These are phyloP conservation scores for Thalassiosira profunda DNA, from an alignment of 108 stramenopile genomes.

Conservation along the genomic window DNA sequence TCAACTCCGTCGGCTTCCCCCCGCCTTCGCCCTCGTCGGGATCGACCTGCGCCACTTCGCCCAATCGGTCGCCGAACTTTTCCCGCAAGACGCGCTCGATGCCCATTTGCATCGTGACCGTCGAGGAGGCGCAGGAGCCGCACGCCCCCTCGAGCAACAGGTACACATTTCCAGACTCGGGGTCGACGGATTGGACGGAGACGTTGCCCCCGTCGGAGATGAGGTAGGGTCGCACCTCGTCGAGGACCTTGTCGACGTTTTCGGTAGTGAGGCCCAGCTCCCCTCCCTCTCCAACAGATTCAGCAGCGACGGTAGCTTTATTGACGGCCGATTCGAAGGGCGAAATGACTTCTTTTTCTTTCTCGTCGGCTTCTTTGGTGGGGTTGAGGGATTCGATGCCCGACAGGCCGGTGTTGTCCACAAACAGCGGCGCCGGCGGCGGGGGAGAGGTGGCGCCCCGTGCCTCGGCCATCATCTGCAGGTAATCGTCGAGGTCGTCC, in stretches of 20 bases:
- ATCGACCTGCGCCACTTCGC: conserved; percentile 80
- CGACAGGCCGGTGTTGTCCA: conserved; percentile 27
- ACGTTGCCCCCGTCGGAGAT: conserved; percentile 98
- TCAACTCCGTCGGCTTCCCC: conserved; percentile 56
- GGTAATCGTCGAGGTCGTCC: conserved; percentile 69
- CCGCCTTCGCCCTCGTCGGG: conserved; percentile 39
- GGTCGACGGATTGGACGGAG: conserved; percentile 83
- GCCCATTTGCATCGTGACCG: conserved; percentile 99
- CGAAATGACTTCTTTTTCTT: conserved; percentile 46
- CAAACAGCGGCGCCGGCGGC: conserved; percentile 32
- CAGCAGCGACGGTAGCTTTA: not conserved
- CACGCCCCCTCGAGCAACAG: conserved; percentile 95
- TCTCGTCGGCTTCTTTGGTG: not conserved
- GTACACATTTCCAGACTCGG: conserved; percentile 70
- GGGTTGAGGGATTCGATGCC: not conserved
- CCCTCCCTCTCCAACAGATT: conserved; percentile 20
- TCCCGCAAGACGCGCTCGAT: conserved; percentile 95
- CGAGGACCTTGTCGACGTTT: conserved; percentile 93
- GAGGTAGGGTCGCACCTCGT: conserved; percentile 96
- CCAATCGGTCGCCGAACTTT: conserved; percentile 79
- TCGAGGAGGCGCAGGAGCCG: conserved; percentile 88
- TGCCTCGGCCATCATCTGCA: conserved; percentile 66
- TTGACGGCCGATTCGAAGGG: conserved; percentile 54
- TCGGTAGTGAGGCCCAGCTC: conserved; percentile 78
- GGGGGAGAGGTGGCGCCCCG: conserved; percentile 23